phyloP scores from a whole-genome alignment of 1,284 basidiomycete species.

The Trametes polyzona region DNA sequence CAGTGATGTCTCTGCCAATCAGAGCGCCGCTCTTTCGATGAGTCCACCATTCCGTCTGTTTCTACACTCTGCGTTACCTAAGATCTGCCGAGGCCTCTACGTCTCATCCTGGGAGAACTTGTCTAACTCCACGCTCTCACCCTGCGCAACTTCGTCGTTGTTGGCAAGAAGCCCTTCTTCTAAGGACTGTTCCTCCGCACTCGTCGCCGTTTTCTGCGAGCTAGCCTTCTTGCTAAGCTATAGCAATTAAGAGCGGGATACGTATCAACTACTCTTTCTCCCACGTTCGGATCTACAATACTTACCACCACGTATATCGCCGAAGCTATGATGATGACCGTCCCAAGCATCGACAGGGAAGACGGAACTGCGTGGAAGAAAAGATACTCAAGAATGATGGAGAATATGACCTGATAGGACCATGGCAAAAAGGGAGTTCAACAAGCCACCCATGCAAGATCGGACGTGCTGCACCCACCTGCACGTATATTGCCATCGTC shows the following conservation, averaged over 20 bases:
- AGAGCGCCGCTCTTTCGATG: not conserved
- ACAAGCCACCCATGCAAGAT: no score
- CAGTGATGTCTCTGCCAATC: not conserved
- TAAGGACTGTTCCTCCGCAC: not conserved
- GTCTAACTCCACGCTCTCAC: not conserved
- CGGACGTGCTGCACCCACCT: conserved; percentile 42
- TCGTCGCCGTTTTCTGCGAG: not conserved
- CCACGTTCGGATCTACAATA: not conserved
- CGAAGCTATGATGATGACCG: conserved; percentile 55
- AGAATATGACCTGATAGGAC: conserved; percentile 69
- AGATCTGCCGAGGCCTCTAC: not conserved
- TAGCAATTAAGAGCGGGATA: no score
- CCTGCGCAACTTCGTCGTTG: not conserved
- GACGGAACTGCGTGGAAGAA: conserved; percentile 60
- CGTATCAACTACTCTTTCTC: no score
- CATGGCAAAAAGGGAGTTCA: no score
- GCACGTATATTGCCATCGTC: conserved; percentile 62
- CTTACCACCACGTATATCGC: conserved; percentile 64
- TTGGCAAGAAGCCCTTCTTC: conserved; percentile 16
- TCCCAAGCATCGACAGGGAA: conserved; percentile 55
- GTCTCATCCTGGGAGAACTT: not conserved
- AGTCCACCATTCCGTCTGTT: no score
- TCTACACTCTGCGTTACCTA: not conserved
- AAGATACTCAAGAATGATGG: conserved; percentile 57
- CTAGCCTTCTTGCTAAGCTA: conserved; percentile 15